These are phyloP conservation scores for Colletotrichum lindemuthianum DNA, from an alignment of 2,329 filamentous ascomycete species.

Conservation along the genomic window DNA sequence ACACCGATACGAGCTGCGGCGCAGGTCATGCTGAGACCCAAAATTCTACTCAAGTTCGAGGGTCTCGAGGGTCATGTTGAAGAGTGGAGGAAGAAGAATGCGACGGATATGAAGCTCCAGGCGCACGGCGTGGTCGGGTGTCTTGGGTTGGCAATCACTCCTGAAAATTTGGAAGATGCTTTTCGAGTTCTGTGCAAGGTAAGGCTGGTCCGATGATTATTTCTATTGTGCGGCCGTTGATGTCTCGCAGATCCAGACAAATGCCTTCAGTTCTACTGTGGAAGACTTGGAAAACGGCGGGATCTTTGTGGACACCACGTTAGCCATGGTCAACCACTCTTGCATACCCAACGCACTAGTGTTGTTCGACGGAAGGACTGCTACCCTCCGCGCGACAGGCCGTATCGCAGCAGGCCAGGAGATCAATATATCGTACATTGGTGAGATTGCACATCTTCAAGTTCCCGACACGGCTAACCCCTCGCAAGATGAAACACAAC, in stretches of 20 bases:
- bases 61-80: conserved; percentile 59
- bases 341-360: conserved; percentile 70
- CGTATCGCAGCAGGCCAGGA: conserved; percentile 63
- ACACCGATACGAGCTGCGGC: conserved; percentile 65
- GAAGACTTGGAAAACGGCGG: conserved; percentile 58
- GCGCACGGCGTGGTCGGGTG: conserved; percentile 43
- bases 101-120: conserved; percentile 61
- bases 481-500: conserved; percentile 57
- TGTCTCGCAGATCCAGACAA: conserved; percentile 64
- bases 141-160: conserved; percentile 47
- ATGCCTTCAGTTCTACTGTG: conserved; percentile 68
- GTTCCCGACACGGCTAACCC: not conserved
- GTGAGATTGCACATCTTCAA: conserved; percentile 46
- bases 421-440: conserved; percentile 71
- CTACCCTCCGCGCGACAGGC: conserved; percentile 60
- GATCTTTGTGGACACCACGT: conserved; percentile 64
- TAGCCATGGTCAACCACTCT: conserved; percentile 72
- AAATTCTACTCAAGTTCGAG: conserved; percentile 45
- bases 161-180: conserved; percentile 51
- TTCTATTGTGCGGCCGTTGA: conserved; percentile 25
- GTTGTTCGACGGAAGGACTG: conserved; percentile 62
- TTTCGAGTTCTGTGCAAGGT: conserved; percentile 65
- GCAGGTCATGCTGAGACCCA: conserved; percentile 57
- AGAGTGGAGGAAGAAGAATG: conserved; percentile 50
- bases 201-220: conserved; percentile 30